Evolutionary conservation across 768 basidiomycete species (phyloP).

Genomic region (Melanogaster broomeanus): DNA sequence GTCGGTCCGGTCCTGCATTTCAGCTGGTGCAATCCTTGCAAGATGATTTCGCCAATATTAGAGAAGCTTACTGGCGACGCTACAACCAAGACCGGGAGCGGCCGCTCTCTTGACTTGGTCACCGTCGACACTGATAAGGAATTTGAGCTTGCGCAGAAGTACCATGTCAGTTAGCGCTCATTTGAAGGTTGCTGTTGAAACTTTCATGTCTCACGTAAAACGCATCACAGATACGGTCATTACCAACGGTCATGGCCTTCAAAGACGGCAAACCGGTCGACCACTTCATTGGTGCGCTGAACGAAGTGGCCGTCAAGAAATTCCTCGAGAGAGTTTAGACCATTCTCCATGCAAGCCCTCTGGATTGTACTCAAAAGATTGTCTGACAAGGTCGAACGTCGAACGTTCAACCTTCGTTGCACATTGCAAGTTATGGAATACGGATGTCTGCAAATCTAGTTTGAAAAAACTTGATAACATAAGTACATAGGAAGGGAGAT

Average conservation of each 20-base stretch:
- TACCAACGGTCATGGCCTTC: conserved; percentile 85
- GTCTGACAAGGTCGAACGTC: not conserved
- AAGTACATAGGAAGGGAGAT: conserved; percentile 9
- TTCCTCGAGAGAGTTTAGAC: conserved; percentile 46
- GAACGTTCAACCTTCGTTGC: not conserved
- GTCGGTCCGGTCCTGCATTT: not conserved
- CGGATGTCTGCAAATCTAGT: not conserved
- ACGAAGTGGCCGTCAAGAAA: conserved; percentile 42
- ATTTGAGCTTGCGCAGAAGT: conserved; percentile 48
- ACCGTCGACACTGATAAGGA: conserved; percentile 67
- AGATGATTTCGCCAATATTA: conserved; percentile 67
- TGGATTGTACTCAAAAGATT: no score
- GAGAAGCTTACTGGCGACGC: conserved; percentile 55
- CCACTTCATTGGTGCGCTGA: conserved; percentile 64
- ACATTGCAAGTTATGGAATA: not conserved
- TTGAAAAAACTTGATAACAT: conserved; percentile 9
- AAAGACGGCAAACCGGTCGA: conserved; percentile 57
- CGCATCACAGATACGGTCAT: conserved; percentile 54
- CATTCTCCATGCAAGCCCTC: not conserved
- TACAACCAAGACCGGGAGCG: conserved; percentile 48
- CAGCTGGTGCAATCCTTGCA: conserved; percentile 84
- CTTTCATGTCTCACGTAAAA: not conserved
- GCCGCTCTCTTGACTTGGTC: conserved; percentile 65
- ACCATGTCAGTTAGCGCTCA: conserved; percentile 37
- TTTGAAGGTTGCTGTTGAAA: no score